Percentiles rank a stretch among this genome's conserved stretches.
Conservation (phyloP, 306 rosid species). For the Rubus parviflorus region DNA sequence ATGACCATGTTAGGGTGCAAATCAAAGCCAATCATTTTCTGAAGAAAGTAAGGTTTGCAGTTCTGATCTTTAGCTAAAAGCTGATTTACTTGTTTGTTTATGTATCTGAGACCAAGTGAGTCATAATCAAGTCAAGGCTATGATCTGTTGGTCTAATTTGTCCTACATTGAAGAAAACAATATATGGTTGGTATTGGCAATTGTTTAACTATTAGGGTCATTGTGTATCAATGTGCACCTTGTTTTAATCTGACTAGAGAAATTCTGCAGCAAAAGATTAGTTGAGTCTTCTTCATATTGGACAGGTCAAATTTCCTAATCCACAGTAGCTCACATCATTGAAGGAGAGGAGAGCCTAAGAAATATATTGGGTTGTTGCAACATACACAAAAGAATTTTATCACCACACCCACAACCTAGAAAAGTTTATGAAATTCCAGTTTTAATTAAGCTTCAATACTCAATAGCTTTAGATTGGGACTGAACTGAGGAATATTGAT, state of each 20-base stretch:
- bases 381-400: neutral
- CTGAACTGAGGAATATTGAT: neutral
- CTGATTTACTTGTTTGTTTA: constrained; percentile 22
- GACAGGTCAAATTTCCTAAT: neutral
- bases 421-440: neutral
- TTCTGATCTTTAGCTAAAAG: constrained; percentile 29
- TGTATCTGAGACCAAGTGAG: constrained; percentile 15
- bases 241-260: neutral
- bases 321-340: neutral
- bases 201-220: constrained; percentile 1
- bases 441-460: neutral
- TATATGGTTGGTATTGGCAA: neutral
- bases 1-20: constrained; percentile 37
- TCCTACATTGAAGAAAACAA: constrained; percentile 33
- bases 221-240: neutral
- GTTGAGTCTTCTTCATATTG: neutral
- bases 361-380: neutral
- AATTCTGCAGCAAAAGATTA: constrained; percentile 5
- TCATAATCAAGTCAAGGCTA: constrained; percentile 42
- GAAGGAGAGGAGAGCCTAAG: neutral
- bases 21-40: constrained; percentile 51
- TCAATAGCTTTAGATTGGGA: neutral
- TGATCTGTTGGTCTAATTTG: constrained; percentile 41
- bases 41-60: constrained; percentile 50
- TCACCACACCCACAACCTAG: neutral